phyloP scores from a whole-genome alignment of 140 eudicot species.

The Oenanthe javanica region DNA sequence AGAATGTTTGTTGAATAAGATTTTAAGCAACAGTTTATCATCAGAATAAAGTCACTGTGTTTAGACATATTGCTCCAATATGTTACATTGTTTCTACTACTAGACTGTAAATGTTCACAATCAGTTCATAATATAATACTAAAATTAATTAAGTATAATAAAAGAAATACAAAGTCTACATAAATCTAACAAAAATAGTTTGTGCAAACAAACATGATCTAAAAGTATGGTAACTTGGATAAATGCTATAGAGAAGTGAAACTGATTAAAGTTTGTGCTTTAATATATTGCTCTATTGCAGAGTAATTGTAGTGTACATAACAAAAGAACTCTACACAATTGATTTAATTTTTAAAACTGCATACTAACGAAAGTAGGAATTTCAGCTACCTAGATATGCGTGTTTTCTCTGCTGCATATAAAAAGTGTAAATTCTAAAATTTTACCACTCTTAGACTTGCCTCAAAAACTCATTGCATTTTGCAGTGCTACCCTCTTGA shows the following conservation, averaged over 20 bases:
- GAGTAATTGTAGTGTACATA: background rate
- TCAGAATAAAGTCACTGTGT: background rate
- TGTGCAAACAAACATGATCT: background rate
- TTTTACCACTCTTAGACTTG: conserved; percentile 44
- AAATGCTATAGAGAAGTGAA: background rate
- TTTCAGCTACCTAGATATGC: background rate
- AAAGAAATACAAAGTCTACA: no score
- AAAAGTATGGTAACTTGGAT: background rate
- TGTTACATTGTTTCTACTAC: background rate
- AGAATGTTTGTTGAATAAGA: background rate
- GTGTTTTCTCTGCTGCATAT: conserved; percentile 18
- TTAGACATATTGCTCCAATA: background rate
- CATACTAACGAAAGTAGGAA: background rate
- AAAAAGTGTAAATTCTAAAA: conserved; percentile 6
- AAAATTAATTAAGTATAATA: no score
- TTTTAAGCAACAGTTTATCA: background rate
- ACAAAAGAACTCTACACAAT: background rate
- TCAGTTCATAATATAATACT: background rate
- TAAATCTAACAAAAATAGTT: background rate
- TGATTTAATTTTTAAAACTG: background rate
- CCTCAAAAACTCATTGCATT: conserved; percentile 32
- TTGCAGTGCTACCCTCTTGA: conserved; percentile 10
- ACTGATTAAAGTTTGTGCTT: background rate
- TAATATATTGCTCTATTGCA: background rate
- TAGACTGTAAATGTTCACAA: background rate